Percentiles rank a stretch among this genome's conserved stretches.
phyloP scores from a whole-genome alignment of 2,329 filamentous ascomycete species.

The Penicillium sp. region DNA sequence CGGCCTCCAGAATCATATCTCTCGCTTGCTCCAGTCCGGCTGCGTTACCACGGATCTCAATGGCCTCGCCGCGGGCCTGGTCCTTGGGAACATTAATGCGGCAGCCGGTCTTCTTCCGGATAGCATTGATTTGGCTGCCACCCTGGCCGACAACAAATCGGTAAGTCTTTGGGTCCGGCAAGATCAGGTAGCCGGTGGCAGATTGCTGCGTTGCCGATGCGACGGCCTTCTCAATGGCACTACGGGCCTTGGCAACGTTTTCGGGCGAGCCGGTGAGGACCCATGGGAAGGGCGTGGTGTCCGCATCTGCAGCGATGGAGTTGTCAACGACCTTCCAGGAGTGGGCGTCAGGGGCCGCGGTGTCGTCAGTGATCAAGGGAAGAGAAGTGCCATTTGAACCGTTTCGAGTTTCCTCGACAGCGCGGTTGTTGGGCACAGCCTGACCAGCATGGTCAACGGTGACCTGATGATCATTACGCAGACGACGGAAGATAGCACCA shows the following conservation, averaged over 20 bases:
- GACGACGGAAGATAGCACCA: conserved; percentile 85
- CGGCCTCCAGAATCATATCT: conserved; percentile 79
- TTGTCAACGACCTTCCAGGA: conserved; percentile 75
- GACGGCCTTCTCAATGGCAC: conserved; percentile 65
- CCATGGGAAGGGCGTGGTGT: conserved; percentile 61
- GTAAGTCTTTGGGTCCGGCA: conserved; percentile 85
- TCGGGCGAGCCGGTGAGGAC: conserved; percentile 73
- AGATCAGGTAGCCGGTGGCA: conserved; percentile 76
- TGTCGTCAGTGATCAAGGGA: conserved; percentile 90
- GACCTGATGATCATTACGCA: conserved; percentile 79
- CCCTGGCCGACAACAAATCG: conserved; percentile 83
- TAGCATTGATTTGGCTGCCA: conserved; percentile 85
- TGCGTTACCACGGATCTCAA: conserved; percentile 75
- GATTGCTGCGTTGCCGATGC: conserved; percentile 49
- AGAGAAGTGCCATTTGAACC: conserved; percentile 57
- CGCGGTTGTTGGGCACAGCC: conserved; percentile 63
- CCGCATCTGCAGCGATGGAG: conserved; percentile 22
- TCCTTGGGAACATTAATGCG: conserved; percentile 88
- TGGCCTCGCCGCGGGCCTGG: conserved; percentile 69
- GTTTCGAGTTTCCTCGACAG: conserved; percentile 44
- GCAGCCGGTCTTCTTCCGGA: conserved; percentile 86
- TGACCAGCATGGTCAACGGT: conserved; percentile 87
- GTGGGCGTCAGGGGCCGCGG: conserved; percentile 59
- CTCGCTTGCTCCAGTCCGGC: conserved; percentile 81
- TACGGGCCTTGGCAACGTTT: conserved; percentile 73